phyloP scores from a whole-genome alignment of 2,329 filamentous ascomycete species.

The Raffaelea albimanens region DNA sequence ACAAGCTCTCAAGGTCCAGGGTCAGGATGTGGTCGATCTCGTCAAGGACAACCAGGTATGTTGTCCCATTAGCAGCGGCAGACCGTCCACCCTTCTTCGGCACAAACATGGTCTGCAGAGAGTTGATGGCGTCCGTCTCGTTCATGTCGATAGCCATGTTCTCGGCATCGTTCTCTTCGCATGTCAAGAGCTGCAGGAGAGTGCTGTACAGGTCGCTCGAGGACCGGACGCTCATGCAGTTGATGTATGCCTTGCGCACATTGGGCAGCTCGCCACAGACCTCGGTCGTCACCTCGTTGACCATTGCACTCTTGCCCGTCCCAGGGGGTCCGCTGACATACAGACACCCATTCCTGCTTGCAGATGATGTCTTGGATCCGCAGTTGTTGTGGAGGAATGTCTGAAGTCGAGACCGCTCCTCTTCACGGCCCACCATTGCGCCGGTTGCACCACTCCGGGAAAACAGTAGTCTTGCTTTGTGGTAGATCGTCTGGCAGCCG shows the following conservation, averaged over 20 bases:
- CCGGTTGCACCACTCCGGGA: conserved; percentile 67
- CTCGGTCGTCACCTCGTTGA: conserved; percentile 65
- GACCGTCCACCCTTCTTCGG: conserved; percentile 27
- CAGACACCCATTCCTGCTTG: conserved; percentile 58
- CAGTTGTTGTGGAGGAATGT: conserved; percentile 50
- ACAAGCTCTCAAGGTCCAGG: conserved; percentile 78
- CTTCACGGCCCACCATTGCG: conserved; percentile 68
- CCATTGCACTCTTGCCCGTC: conserved; percentile 92
- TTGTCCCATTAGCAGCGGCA: conserved; percentile 22
- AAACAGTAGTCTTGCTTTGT: conserved; percentile 79
- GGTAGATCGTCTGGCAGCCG: conserved; percentile 68
- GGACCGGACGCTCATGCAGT: conserved; percentile 93
- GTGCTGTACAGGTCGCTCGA: conserved; percentile 78
- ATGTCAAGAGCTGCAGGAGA: conserved; percentile 57
- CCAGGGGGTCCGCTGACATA: conserved; percentile 95
- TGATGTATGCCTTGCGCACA: conserved; percentile 71
- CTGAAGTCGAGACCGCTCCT: conserved; percentile 54
- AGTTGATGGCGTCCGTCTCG: conserved; percentile 58
- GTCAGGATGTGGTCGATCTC: conserved; percentile 93
- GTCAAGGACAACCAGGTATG: conserved; percentile 81
- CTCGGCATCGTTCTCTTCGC: neutral
- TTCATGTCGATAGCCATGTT: conserved; percentile 42
- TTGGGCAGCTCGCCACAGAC: conserved; percentile 36
- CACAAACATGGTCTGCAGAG: conserved; percentile 63
- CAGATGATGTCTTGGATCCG: neutral